Percentiles rank a stretch among this genome's conserved stretches.
These are phyloP conservation scores for Penicillium frequentans DNA, from an alignment of 2,329 filamentous ascomycete genomes.

Conservation along the genomic window DNA sequence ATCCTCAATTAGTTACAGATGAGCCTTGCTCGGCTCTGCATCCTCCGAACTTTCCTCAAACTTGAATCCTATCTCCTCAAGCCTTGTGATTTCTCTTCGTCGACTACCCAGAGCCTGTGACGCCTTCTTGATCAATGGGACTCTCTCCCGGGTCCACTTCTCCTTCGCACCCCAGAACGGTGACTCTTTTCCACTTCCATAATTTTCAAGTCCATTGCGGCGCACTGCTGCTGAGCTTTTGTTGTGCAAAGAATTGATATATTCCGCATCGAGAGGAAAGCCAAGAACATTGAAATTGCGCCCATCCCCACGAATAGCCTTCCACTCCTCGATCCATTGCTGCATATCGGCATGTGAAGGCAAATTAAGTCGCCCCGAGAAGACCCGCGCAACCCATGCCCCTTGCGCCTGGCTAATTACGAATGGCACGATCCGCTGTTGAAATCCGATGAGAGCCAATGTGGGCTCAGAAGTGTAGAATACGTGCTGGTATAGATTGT, in stretches of 20 bases:
- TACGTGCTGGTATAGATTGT: conserved; percentile 7
- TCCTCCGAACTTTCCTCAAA: conserved; percentile 30
- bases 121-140: conserved; percentile 46
- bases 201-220: conserved; percentile 33
- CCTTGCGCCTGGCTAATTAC: conserved; percentile 11
- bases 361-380: conserved; percentile 3
- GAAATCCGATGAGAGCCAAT: conserved; percentile 8
- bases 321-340: conserved; percentile 6
- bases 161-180: conserved; percentile 45
- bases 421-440: conserved; percentile 12
- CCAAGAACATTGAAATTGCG: conserved; percentile 9
- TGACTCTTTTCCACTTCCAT: conserved; percentile 39
- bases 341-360: conserved; percentile 7
- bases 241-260: conserved; percentile 12
- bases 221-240: neutral
- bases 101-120: conserved; percentile 37
- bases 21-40: neutral
- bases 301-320: neutral
- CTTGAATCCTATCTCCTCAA: conserved; percentile 44
- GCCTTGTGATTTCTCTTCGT: conserved; percentile 33
- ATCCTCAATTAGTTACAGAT: too few relatives aligned
- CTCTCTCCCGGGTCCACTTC: conserved; percentile 32
- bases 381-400: conserved; percentile 10
- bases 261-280: conserved; percentile 11
- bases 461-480: conserved; percentile 10